Conservation (phyloP, 352 stramenopile genomes). For the Lagenidium giganteum region DNA sequence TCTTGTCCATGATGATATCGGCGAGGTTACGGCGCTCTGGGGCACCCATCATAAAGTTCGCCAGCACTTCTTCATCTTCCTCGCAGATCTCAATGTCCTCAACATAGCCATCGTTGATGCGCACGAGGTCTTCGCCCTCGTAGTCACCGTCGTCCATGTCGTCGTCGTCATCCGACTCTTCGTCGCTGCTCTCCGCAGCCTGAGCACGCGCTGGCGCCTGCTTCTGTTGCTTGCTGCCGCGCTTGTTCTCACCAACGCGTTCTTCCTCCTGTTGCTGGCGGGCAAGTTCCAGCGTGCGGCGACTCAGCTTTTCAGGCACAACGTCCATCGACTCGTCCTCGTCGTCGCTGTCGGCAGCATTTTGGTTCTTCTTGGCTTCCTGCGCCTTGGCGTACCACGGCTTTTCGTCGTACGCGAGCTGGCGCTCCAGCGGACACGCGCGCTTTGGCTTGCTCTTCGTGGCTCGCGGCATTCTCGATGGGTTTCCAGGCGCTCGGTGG, state of each 20-base stretch:
- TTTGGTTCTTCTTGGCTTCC: slow-evolving; percentile 22
- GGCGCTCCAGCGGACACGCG: slow-evolving; percentile 82
- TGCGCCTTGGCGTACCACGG: slow-evolving; percentile 75
- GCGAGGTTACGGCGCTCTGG: slow-evolving; percentile 91
- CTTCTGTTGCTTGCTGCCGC: slow-evolving; percentile 33
- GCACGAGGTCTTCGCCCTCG: slow-evolving; percentile 84
- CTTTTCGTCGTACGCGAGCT: slow-evolving; percentile 82
- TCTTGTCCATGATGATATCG: slow-evolving; percentile 99
- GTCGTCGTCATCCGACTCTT: slow-evolving; percentile 77
- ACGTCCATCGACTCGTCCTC: slow-evolving; percentile 59
- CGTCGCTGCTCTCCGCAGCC: slow-evolving; percentile 54
- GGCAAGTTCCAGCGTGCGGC: slow-evolving; percentile 74
- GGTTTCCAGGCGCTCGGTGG: too few relatives aligned
- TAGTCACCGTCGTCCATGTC: slow-evolving; percentile 87
- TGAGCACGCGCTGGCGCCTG: slow-evolving; percentile 18
- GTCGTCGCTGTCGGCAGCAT: slow-evolving; percentile 31
- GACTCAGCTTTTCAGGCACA: slow-evolving; percentile 76
- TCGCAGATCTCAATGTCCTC: slow-evolving; percentile 87
- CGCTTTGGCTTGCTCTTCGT: slow-evolving; percentile 77
- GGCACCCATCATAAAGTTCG: slow-evolving; percentile 83
- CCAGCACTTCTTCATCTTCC: slow-evolving; percentile 81
- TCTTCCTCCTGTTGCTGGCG: slow-evolving; percentile 75
- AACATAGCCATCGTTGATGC: slow-evolving; percentile 89
- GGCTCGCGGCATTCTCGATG: slow-evolving; percentile 82
- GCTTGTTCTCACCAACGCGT: slow-evolving; percentile 63